These are phyloP conservation scores for Phoma herbarum DNA, from an alignment of 2,329 filamentous ascomycete species.

Conservation along the genomic window DNA sequence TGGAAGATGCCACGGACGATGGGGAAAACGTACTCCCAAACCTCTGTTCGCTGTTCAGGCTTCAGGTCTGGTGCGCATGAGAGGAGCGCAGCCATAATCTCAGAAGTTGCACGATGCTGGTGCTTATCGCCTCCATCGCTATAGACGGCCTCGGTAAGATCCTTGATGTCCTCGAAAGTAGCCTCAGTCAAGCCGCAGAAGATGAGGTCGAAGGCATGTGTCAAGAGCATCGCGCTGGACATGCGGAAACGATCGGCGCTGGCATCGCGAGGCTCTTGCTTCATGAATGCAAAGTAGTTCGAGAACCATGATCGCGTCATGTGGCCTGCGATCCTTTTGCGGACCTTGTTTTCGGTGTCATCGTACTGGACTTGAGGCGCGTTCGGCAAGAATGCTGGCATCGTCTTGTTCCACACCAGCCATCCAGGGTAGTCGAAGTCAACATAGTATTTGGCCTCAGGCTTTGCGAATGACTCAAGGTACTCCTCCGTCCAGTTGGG, in stretches of 20 bases:
- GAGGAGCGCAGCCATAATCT: slow-evolving; percentile 88
- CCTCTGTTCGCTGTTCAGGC: slow-evolving; percentile 73
- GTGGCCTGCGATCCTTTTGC: slow-evolving; percentile 80
- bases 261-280: slow-evolving; percentile 90
- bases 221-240: slow-evolving; percentile 84
- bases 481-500: slow-evolving; percentile 81
- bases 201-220: slow-evolving; percentile 90
- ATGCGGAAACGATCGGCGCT: slow-evolving; percentile 87
- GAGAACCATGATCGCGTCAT: slow-evolving; percentile 87
- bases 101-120: slow-evolving; percentile 92
- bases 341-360: slow-evolving; percentile 75
- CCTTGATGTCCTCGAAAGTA: slow-evolving; percentile 87
- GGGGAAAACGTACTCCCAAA: slow-evolving; percentile 92
- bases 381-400: slow-evolving; percentile 79
- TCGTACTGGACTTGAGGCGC: slow-evolving; percentile 80
- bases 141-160: slow-evolving; percentile 78
- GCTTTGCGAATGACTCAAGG: slow-evolving; percentile 77
- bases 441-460: slow-evolving; percentile 85
- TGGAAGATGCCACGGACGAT: slow-evolving; percentile 85
- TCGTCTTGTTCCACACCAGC: slow-evolving; percentile 92
- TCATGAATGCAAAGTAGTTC: slow-evolving; percentile 89
- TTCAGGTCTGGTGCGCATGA: slow-evolving; percentile 82
- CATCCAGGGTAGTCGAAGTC: slow-evolving; percentile 94
- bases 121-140: slow-evolving; percentile 97
- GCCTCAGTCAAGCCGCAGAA: slow-evolving; percentile 78